A percentile compares a stretch with the other conserved stretches of the same genome.
Conservation (phyloP, 805 yeast species). For the Ogataea sp. region DNA sequence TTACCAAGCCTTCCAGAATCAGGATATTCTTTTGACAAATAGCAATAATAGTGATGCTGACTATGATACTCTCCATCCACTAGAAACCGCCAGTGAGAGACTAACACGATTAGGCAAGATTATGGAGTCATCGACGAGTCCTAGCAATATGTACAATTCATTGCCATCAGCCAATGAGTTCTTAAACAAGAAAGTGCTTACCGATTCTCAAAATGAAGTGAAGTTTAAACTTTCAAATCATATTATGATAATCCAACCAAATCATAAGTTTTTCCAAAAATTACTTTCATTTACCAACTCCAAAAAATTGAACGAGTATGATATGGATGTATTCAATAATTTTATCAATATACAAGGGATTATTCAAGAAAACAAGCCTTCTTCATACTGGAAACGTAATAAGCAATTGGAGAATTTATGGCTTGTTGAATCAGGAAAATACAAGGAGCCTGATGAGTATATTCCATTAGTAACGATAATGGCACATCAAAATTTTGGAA, state of each 20-base stretch:
- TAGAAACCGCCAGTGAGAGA: not conserved
- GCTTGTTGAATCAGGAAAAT: not conserved
- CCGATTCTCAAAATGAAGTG: constrained; percentile 4
- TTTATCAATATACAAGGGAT: constrained; percentile 19
- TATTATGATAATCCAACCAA: constrained; percentile 56
- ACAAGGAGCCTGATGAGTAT: constrained; percentile 6
- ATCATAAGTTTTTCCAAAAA: constrained; percentile 12
- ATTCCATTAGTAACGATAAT: constrained; percentile 27
- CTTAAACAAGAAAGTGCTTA: constrained; percentile 6
- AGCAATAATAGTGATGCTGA: too few relatives aligned
- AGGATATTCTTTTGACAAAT: not conserved
- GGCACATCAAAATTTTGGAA: constrained; percentile 46
- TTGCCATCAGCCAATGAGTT: constrained; percentile 32
- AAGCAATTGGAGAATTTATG: too few relatives aligned
- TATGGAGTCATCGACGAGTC: too few relatives aligned
- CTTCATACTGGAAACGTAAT: too few relatives aligned
- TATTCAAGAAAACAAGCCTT: not conserved
- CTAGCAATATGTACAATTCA: constrained; percentile 27
- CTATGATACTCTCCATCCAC: too few relatives aligned
- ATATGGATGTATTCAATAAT: constrained; percentile 45
- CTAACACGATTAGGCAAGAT: too few relatives aligned
- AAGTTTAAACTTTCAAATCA: constrained; percentile 30
- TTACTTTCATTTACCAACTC: constrained; percentile 17
- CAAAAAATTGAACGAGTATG: constrained; percentile 32
- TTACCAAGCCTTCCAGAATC: constrained; percentile 25